Base-by-base conservation (phyloP, 1,284 basidiomycete species). In the Sanghuangporus weigelae region DNA sequence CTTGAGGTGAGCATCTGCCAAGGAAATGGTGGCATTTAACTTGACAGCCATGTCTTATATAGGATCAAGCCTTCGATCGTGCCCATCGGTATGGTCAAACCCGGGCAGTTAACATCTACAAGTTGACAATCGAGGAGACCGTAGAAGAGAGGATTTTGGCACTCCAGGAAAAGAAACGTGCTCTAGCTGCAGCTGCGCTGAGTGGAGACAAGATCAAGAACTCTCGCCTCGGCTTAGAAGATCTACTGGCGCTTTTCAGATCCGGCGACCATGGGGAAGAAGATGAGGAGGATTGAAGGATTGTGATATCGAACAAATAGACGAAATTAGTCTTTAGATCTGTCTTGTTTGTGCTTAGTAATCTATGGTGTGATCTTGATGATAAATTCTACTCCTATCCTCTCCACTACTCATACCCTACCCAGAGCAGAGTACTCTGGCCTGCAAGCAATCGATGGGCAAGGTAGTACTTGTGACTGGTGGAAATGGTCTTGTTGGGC, bases 61-160 rank as follows among this genome's bases (percentile, higher is more conserved):
- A 86, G 82, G 92, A 94, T 68, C 95, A 98, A 79, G 95, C 95
- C 0, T 96, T 96, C 70, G 96, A 98, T 74, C 89, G 96, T 60
- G 90, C 93, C 0, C 93, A 96, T 79, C 85, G 93, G 48, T 85
- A 92, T 60, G 95, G 96, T 10, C 96, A 98, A 77, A 90, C 80
- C 56, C 84, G 88, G 14, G 84, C 90, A 63, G 96, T 98, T 46
- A 86, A 91, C 72, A 96, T 98, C 68, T 95, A 89, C 81, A 99
- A 99, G 77, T 82, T 99, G 39, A 94, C 90, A 64, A 89, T 99
- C 64, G 85, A 87, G 48, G 80, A 87, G 53, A 96, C 95, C 0
- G 93, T 98, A 10, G 96, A 99, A 71, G 89, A 96, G 72, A 86
- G 95, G 42, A 95, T 95, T 65, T 78, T 95, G 39, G 80, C 80